Evolutionary conservation across 805 yeast species (phyloP), one percentile per base, ranked within the genome.

Genomic region (Alloascoidea hylecoeti): DNA sequence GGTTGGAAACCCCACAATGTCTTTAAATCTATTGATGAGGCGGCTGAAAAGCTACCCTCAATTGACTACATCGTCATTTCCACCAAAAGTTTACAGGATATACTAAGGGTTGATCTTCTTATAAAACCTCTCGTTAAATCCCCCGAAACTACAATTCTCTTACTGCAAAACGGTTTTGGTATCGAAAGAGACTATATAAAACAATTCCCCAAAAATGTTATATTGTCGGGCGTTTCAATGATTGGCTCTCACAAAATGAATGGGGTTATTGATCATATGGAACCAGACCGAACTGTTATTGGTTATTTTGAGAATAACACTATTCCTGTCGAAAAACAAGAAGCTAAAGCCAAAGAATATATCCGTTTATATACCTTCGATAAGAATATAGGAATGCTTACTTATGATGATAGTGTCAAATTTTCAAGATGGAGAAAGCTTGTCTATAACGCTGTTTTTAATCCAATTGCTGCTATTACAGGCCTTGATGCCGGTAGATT

Each of bases 121-220:
- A 62, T 66, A 32, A 64, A 48, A 6, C 70, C 72, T 0, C 74
- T 70, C 3, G 66, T 78, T 30, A 57, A 69, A 23, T 52, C 62
- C 1, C 56, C 47, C 17, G 53, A 55, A 28, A 66, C 78, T 4
- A 56, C 71, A 12, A 56, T 77, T 34, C 66, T 78, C 2, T 60
- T 79, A 39, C 57, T 78, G 38, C 85, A 78, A 53, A 78, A 76
- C 50, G 86, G 84, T 0, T 60, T 78, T 42, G 82, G 73, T 39
- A 64, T 72, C 38, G 83, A 75, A 40, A 60, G 62, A 44, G 76
- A 78, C 12, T 58, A 76, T 15, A 57, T 70, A 38, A 54, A 51
- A n/a, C 60, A 59, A 13, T 77, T 60, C 47, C 81, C 80, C 1
- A 51, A 58, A 13, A 64, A 61, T 39, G 60, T 68, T 2, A 63